Evolutionary conservation across 75 land plant species (phyloP).

Genomic region (Isoetes taiwanensis): DNA sequence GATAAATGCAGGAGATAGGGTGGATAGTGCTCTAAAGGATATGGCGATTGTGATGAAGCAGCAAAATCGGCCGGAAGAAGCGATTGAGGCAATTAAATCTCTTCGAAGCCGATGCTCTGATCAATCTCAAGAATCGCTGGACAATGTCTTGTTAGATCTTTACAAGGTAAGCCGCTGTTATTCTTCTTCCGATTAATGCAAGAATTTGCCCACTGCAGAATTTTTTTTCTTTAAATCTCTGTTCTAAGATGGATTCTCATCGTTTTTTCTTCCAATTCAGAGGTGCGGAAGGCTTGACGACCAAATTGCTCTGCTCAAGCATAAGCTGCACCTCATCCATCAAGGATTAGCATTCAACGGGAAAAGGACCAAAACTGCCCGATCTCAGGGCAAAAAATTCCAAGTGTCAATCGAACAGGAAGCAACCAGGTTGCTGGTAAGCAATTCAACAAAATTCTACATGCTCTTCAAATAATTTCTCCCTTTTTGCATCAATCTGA

Average conservation of each 20-base stretch:
- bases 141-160: slow-evolving; percentile 81
- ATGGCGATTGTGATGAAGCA: slow-evolving; percentile 99
- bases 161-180: slow-evolving; percentile 75
- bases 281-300: slow-evolving; percentile 88
- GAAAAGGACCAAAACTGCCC: slow-evolving; percentile 75
- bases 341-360: slow-evolving; percentile 82
- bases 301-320: slow-evolving; percentile 67
- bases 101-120: slow-evolving; percentile 84
- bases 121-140: slow-evolving; percentile 89
- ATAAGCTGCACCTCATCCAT: slow-evolving; percentile 61
- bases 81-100: slow-evolving; percentile 95
- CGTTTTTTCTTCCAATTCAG: slow-evolving; percentile 28
- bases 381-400: slow-evolving; percentile 90
- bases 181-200: no score
- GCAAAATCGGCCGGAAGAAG: slow-evolving; percentile 88
- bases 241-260: background rate
- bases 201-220: no score
- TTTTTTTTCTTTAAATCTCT: background rate
- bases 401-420: slow-evolving; percentile 89
- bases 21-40: slow-evolving; percentile 94
- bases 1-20: slow-evolving; percentile 88
- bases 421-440: slow-evolving; percentile 73
- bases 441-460: background rate
- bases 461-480: no score
- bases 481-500: background rate